Evolutionary conservation across 768 basidiomycete species (phyloP), one percentile per base, ranked within the genome.

Genomic region (Tylopilus plumbeoviolaceoides): DNA sequence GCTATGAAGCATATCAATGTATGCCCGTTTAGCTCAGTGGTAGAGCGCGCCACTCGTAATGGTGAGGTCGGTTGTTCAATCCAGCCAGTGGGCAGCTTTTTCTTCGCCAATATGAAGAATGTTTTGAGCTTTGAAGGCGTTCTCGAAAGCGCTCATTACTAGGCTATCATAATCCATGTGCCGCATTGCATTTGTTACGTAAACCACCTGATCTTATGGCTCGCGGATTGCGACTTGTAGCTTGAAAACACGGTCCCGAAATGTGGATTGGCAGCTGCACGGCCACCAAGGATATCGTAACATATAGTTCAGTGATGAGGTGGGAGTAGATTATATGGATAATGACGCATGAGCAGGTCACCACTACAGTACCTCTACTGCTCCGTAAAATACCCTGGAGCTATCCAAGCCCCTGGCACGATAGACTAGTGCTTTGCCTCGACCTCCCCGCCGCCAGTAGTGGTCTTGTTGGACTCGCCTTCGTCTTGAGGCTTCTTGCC

Each of bases 21-120:
- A 51, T 52, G 67, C 66, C 66, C 66, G 66, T 65, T 70, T 73
- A 73, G 72, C 71, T 72, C 71, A 72, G 71, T 73, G 72, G 71
- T 70, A 73, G 71, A 73, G 72, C 72, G 71, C 72, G 60, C 66
- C 71, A 66, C 71, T 71, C 68, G 70, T 71, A 70, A 72, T 72
- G 70, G 65, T 72, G 70, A 72, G 70, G 70, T 72, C 70, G 71
- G 70, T 72, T 72, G 71, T 72, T 72, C 71, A 71, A 72, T 71
- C 71, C 70, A 71, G 68, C 70, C 71, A 72, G 65, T 63, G 71
- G 70, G 70, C 70, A 72, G 1, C 5, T 7, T 36, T 56, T 57
- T 35, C 23, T 23, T 23, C 5, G 23, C 23, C 23, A n/a, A 23
- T 5, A 23, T 5, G 23, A 23, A 23, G 23, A 23, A 23, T 5